Evolutionary conservation across 169 alveolate species (phyloP), one percentile per base, ranked within the genome.

Genomic region (Plasmodium yoelii): DNA sequence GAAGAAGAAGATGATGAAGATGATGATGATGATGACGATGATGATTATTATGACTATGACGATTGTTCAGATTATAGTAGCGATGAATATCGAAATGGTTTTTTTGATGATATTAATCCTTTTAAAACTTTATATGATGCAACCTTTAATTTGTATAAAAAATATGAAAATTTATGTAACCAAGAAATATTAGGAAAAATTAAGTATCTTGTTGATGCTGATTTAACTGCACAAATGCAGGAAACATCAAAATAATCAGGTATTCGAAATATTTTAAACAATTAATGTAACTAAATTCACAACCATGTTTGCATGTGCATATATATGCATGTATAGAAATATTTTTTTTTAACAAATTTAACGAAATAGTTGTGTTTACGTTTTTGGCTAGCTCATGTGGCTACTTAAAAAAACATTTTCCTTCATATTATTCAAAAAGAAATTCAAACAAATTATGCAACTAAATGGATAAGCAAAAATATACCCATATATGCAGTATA

Each of bases 31-130:
- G 82, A 65, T n/a, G 90, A 77, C 13, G 75, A 80, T 9, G 75
- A 80, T 9, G 77, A 69, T 28, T 39, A 65, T 34, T 39, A 67
- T 53, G 82, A 80, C 12, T 55, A 80, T 57, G 75, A 77, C 13
- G 89, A 80, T 22, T 80, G 82, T 13, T 80, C 90, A 44, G 90
- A 80, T 26, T 80, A 65, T 39, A 80, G 90, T 26, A 53, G 59
- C 60, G 90, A 80, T 24, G 90, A 80, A 53, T 80, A 67, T 59
- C 65, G 90, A 65, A 64, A 80, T 26, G 90, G 90, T 1, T 80
- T 80, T 49, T 80, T 80, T 47, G 90, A 80, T 15, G 82, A 80
- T 65, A 80, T 80, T 26, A 80, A 80, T 39, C 67, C 90, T 3
- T 65, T 80, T 42, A 80, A 80, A 65, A 80, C 67, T 44, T 28